Conservation (phyloP, 768 basidiomycete genomes). For the Chalciporus sphaerocephalus region DNA sequence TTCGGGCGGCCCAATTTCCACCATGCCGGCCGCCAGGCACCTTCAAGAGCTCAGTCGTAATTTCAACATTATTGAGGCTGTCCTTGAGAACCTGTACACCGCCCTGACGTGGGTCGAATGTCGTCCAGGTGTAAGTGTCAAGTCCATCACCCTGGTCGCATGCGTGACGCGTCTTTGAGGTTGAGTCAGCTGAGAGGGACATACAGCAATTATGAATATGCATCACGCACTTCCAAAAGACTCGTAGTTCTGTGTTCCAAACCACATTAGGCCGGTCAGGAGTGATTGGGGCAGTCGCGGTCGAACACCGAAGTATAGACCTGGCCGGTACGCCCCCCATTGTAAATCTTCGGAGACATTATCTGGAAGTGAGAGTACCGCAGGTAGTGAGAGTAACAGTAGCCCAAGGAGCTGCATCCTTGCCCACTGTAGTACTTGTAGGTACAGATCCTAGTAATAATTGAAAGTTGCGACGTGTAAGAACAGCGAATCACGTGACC, state of each 20-base stretch:
- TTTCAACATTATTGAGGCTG: conserved; percentile 73
- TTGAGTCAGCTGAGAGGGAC: not conserved
- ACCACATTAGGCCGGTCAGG: conserved; percentile 93
- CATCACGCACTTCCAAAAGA: conserved; percentile 57
- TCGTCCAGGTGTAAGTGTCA: conserved; percentile 79
- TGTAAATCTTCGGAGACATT: conserved; percentile 42
- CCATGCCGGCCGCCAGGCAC: conserved; percentile 77
- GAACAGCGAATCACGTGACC: conserved; percentile 14
- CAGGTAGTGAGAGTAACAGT: conserved; percentile 23
- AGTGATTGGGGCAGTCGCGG: conserved; percentile 85
- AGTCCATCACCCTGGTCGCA: conserved; percentile 87
- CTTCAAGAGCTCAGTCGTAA: conserved; percentile 84
- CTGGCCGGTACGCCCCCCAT: conserved; percentile 84
- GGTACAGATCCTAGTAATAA: not conserved
- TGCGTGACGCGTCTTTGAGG: conserved; percentile 70
- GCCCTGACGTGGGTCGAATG: conserved; percentile 81
- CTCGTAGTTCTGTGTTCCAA: conserved; percentile 80
- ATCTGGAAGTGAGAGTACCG: conserved; percentile 15
- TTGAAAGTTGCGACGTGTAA: not conserved
- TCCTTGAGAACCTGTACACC: conserved; percentile 85
- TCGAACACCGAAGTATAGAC: conserved; percentile 91
- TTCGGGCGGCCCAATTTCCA: conserved; percentile 84
- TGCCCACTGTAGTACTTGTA: not conserved
- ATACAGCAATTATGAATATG: not conserved
- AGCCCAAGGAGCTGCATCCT: conserved; percentile 26